Evolutionary conservation across 2,329 filamentous ascomycete genomes (phyloP), one percentile per base, ranked within the genome.

Genomic region (Leptosphaerulina australis): DNA sequence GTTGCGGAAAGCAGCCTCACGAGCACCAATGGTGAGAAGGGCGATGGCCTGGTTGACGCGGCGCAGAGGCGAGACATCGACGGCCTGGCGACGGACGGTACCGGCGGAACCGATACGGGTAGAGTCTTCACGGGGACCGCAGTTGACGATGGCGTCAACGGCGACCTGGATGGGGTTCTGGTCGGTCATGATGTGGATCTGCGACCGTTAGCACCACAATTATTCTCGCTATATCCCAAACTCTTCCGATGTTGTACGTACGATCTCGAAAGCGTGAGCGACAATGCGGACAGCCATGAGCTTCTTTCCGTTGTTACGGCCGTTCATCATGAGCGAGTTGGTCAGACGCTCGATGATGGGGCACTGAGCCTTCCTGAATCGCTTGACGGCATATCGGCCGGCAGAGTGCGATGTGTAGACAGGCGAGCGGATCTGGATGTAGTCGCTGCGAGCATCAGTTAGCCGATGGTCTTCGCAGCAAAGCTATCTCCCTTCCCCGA

Each of bases 311-410:
- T 97, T 99, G 90, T 99, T 99, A 83, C 94, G 94, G 81, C 94
- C 94, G 88, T 99, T 96, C 93, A 97, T 97, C 95, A 99, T 99
- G 79, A 99, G 88, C 56, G 94, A 97, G 90, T 99, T 99, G 86
- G 94, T 99, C 73, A 99, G 88, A 79, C 94, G 93, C 90, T 99
- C 94, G 77, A 99, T 97, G 88, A 99, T 97, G 74, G 94, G 94
- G 90, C 94, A 99, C 87, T 97, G 95, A 78, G 95, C 94, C 88
- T 99, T 99, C 85, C 94, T 90, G 91, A 99, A 99, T 77, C 95
- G 89, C 91, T 99, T 99, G 82, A 88, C 86, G 77, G 94, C 94
- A 87, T 96, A 99, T 78, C 92, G 91, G 78, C 94, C 94, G 75
- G 95, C 94, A 67, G 92, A 96, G 87, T 99, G 94, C 78, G 94